A percentile compares a stretch with the other conserved stretches of the same genome.
phyloP scores from a whole-genome alignment of 2,329 filamentous ascomycete genomes.

The Didymellaceae sp. region DNA sequence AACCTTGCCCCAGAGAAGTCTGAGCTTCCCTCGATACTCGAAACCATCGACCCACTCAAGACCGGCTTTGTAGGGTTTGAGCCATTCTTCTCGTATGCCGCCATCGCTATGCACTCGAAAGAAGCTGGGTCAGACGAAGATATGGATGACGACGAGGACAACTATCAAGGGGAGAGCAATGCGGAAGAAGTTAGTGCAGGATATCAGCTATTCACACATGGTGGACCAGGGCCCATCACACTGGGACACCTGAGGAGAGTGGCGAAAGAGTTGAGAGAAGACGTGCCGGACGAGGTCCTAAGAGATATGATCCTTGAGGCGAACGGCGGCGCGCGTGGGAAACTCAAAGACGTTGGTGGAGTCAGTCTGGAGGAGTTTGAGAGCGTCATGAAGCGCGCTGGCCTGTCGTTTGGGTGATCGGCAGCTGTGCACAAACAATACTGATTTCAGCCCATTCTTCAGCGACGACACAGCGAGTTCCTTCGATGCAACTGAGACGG shows the following conservation, averaged over 20 bases:
- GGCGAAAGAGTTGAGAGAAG: constrained; percentile 82
- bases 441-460: not conserved
- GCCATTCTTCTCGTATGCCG: constrained; percentile 85
- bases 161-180: constrained; percentile 35
- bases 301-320: constrained; percentile 96
- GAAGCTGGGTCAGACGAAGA: constrained; percentile 48
- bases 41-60: constrained; percentile 81
- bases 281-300: constrained; percentile 80
- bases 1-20: constrained; percentile 70
- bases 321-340: constrained; percentile 70
- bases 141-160: constrained; percentile 53
- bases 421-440: not conserved
- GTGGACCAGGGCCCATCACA: constrained; percentile 70
- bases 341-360: constrained; percentile 66
- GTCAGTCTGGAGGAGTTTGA: constrained; percentile 84
- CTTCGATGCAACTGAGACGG: no score
- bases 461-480: no score
- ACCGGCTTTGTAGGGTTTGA: constrained; percentile 80
- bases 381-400: constrained; percentile 82
- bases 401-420: constrained; percentile 72
- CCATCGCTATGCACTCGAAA: constrained; percentile 74
- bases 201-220: constrained; percentile 77
- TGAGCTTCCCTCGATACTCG: constrained; percentile 78
- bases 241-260: constrained; percentile 78
- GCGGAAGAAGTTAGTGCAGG: constrained; percentile 80